Evolutionary conservation across 306 rosid species (phyloP).

Genomic region (Trifolium fragiferum): DNA sequence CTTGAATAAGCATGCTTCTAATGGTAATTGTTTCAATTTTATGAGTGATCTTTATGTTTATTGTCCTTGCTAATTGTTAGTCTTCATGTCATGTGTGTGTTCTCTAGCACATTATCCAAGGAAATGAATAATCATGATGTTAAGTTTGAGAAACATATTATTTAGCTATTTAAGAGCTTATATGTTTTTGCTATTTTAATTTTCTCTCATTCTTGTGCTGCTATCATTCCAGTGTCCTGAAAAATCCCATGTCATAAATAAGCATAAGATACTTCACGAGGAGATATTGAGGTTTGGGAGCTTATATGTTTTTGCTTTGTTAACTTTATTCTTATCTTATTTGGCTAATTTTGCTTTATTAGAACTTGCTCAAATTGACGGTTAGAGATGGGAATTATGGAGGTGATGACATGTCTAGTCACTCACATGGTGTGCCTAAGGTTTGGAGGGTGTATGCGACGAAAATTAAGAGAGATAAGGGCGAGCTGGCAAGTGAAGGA

Average conservation of each 20-base stretch:
- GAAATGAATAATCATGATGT: slow-evolving; percentile 23
- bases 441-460: neutral
- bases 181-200: too few species aligned
- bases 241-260: slow-evolving; percentile 34
- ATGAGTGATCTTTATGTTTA: neutral
- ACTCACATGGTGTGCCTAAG: neutral
- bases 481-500: neutral
- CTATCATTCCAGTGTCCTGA: slow-evolving; percentile 8
- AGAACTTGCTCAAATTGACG: too few species aligned
- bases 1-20: slow-evolving; percentile 16
- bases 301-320: slow-evolving; percentile 64
- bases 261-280: slow-evolving; percentile 53
- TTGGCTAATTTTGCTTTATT: slow-evolving; percentile 1
- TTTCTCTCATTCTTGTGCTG: slow-evolving; percentile 39
- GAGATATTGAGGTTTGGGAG: slow-evolving; percentile 80
- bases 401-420: neutral
- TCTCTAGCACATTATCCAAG: slow-evolving; percentile 25
- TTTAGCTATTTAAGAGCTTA: neutral
- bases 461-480: neutral
- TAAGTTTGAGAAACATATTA: slow-evolving; percentile 25
- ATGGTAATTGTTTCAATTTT: slow-evolving; percentile 24
- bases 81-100: slow-evolving; percentile 18
- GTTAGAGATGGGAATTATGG: neutral
- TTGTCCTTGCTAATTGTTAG: slow-evolving; percentile 30
- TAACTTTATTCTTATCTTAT: slow-evolving; percentile 12